phyloP scores from a whole-genome alignment of 2,329 filamentous ascomycete genomes.

The Fonsecaea nubica region DNA sequence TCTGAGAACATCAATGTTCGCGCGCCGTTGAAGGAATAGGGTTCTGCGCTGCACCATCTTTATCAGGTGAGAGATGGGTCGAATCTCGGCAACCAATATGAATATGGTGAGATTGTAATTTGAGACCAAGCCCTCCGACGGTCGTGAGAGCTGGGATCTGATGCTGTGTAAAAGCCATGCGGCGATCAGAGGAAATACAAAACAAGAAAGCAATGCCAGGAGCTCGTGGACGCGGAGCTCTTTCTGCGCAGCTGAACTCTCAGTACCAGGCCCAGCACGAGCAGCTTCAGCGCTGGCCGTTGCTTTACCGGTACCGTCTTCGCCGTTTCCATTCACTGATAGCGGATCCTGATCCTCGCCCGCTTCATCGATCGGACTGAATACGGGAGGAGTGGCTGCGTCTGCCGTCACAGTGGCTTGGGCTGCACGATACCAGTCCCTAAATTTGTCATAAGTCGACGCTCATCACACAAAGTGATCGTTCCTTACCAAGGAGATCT shows the following conservation, averaged over 20 bases:
- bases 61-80: constrained; percentile 80
- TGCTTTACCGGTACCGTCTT: constrained; percentile 1
- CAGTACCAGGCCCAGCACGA: constrained; percentile 30
- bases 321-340: not conserved
- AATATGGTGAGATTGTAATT: constrained; percentile 95
- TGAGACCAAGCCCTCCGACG: constrained; percentile 84
- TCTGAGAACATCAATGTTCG: constrained; percentile 50
- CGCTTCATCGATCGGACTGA: constrained; percentile 43
- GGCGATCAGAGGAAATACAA: constrained; percentile 77
- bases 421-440: constrained; percentile 76
- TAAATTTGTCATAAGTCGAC: constrained; percentile 42
- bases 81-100: constrained; percentile 82
- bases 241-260: constrained; percentile 50
- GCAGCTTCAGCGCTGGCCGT: constrained; percentile 18
- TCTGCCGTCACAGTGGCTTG: constrained; percentile 66
- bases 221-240: constrained; percentile 79
- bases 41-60: constrained; percentile 80
- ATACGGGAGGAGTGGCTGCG: constrained; percentile 45
- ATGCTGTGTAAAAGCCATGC: constrained; percentile 84
- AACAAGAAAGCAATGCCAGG: constrained; percentile 76
- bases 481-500: constrained; percentile 78
- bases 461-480: constrained; percentile 16
- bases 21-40: constrained; percentile 77
- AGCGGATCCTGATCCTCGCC: constrained; percentile 42
- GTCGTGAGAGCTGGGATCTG: constrained; percentile 77